A percentile compares a stretch with the other conserved stretches of the same genome.
Conservation (phyloP, 352 stramenopile species). For the Phytophthora tentaculata region DNA sequence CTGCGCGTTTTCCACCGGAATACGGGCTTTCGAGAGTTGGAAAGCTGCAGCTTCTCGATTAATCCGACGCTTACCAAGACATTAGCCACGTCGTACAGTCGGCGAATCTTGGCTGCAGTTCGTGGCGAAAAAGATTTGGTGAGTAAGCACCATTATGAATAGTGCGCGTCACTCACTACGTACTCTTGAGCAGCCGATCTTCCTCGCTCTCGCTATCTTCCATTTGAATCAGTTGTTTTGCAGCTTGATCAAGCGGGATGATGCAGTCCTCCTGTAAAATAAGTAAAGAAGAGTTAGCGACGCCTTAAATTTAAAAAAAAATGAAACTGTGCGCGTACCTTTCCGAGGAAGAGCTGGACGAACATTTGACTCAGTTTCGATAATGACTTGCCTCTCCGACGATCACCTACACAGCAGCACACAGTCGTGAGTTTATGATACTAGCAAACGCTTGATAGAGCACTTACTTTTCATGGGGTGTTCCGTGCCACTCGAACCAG, state of each 20-base stretch:
- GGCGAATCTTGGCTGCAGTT: constrained; percentile 92
- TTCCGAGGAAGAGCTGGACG: constrained; percentile 94
- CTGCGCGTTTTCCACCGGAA: constrained; percentile 80
- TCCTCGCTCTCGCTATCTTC: constrained; percentile 79
- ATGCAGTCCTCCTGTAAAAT: constrained; percentile 85
- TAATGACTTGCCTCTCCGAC: constrained; percentile 85
- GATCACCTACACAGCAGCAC: constrained; percentile 38
- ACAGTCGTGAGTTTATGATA: constrained; percentile 9
- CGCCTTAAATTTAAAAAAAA: too few relatives aligned
- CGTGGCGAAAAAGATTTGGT: too few relatives aligned
- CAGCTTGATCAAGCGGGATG: constrained; percentile 93
- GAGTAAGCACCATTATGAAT: constrained; percentile 3
- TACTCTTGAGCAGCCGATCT: constrained; percentile 86
- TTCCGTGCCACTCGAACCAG: constrained; percentile 42
- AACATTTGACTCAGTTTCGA: constrained; percentile 95
- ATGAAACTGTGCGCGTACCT: too few relatives aligned
- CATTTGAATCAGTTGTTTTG: constrained; percentile 93
- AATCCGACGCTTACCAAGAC: constrained; percentile 94
- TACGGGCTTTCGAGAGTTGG: constrained; percentile 81
- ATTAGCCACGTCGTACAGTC: constrained; percentile 98
- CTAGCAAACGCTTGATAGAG: not conserved
- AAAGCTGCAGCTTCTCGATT: constrained; percentile 90
- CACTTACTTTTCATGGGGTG: constrained; percentile 67
- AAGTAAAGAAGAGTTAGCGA: not conserved
- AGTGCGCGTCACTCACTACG: too few relatives aligned